These are phyloP conservation scores for Melocanna baccifera DNA, from an alignment of 176 grass and related monocot species.

Conservation along the genomic window DNA sequence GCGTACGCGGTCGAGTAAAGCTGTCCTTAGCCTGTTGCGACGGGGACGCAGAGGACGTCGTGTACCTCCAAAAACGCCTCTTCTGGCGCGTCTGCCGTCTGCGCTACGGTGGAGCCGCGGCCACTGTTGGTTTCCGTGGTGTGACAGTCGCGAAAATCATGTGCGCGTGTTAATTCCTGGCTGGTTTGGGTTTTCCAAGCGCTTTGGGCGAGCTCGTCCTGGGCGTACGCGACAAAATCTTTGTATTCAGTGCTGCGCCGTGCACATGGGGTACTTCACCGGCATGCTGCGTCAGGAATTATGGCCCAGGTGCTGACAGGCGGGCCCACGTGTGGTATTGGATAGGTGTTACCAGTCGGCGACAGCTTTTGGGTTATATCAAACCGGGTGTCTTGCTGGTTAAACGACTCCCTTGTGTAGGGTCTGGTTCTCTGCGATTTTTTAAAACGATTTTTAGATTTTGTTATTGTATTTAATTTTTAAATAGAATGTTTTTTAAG, in stretches of 20 bases:
- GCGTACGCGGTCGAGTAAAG: conserved; percentile 26
- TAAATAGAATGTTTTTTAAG: too few species aligned
- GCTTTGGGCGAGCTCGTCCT: conserved; percentile 3
- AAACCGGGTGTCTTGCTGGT: not conserved
- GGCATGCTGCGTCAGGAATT: not conserved
- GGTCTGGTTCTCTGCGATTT: too few species aligned
- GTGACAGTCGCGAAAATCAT: not conserved
- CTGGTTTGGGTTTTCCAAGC: not conserved
- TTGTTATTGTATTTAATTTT: too few species aligned
- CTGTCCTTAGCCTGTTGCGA: conserved; percentile 8
- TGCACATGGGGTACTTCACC: conserved; percentile 37
- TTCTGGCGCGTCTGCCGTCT: conserved; percentile 19
- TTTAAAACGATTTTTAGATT: too few species aligned
- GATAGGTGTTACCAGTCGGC: not conserved
- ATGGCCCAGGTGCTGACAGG: conserved; percentile 14
- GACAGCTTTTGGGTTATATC: not conserved
- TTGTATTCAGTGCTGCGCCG: conserved; percentile 24
- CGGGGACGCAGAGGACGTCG: conserved; percentile 13
- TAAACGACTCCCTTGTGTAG: too few species aligned
- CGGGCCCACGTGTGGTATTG: not conserved
- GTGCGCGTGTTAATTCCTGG: not conserved
- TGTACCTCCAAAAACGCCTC: not conserved
- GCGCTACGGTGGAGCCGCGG: not conserved
- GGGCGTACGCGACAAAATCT: conserved; percentile 13
- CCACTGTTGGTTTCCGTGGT: not conserved